phyloP scores from a whole-genome alignment of 2,329 filamentous ascomycete species.

The Neonectria faginata region DNA sequence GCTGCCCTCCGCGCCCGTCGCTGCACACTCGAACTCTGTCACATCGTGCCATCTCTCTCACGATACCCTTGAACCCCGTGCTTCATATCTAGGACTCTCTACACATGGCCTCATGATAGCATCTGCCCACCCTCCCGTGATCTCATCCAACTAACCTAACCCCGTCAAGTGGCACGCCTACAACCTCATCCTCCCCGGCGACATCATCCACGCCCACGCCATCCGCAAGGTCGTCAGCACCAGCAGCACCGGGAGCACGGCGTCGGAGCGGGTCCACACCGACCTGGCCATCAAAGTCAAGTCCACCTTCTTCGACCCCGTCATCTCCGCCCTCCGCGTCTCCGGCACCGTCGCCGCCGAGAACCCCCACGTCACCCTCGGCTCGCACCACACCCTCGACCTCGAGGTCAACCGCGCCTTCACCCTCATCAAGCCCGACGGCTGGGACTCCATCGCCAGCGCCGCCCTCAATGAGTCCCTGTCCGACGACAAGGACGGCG shows the following conservation, averaged over 20 bases:
- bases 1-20: neutral
- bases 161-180: constrained; percentile 67
- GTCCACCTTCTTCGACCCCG: constrained; percentile 69
- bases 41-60: neutral
- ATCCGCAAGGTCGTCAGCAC: constrained; percentile 65
- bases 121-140: neutral
- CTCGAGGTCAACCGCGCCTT: constrained; percentile 90
- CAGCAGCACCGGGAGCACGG: constrained; percentile 62
- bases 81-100: neutral
- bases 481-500: constrained; percentile 81
- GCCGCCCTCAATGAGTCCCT: constrained; percentile 83
- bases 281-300: constrained; percentile 68
- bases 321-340: constrained; percentile 66
- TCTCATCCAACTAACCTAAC: constrained; percentile 35
- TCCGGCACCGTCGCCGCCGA: constrained; percentile 66
- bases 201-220: constrained; percentile 66
- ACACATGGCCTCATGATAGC: neutral
- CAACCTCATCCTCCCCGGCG: constrained; percentile 67
- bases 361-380: constrained; percentile 64
- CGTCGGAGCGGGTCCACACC: constrained; percentile 67
- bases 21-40: neutral
- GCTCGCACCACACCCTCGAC: constrained; percentile 74
- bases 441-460: constrained; percentile 91
- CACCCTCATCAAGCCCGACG: constrained; percentile 82
- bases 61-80: neutral